Percentiles rank a stretch among this genome's conserved stretches.
Evolutionary conservation across 129 eudicot species (phyloP).

Genomic region (Mikania micrantha): DNA sequence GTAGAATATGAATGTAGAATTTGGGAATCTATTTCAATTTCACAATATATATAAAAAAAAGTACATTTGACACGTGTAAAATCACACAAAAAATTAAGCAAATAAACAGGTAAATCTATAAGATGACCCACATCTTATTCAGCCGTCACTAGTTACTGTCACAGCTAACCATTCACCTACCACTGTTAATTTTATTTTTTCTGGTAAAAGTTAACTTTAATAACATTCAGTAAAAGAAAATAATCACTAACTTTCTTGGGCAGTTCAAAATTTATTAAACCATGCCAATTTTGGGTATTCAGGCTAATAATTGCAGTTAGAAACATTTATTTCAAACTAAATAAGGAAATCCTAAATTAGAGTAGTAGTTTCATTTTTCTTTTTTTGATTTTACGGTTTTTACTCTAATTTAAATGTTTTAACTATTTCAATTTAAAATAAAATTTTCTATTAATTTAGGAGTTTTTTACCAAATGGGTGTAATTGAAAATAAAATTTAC

Average conservation of each 20-base stretch:
- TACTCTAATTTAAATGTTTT: too few relatives aligned
- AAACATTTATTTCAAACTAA: conserved; percentile 20
- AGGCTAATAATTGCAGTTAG: conserved; percentile 15
- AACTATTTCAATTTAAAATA: too few relatives aligned
- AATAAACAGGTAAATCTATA: conserved; percentile 9
- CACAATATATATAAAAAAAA: too few relatives aligned
- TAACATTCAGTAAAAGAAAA: conserved; percentile 4
- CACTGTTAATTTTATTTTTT: background rate
- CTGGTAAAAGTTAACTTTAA: conserved; percentile 4
- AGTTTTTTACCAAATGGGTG: too few relatives aligned
- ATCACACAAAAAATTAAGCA: background rate
- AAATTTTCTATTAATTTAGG: too few relatives aligned
- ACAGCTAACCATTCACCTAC: conserved; percentile 9
- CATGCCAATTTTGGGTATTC: conserved; percentile 20
- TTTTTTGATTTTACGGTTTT: background rate
- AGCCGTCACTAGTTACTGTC: conserved; percentile 13
- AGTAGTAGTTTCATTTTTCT: conserved; percentile 16
- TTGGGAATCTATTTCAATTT: too few relatives aligned
- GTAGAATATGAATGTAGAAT: too few relatives aligned
- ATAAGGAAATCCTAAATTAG: conserved; percentile 22
- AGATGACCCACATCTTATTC: background rate
- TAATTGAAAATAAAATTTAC: too few relatives aligned
- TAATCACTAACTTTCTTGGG: conserved; percentile 24
- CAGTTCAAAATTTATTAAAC: conserved; percentile 23
- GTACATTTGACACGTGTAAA: background rate